Percentiles rank a stretch among this genome's conserved stretches.
These are phyloP conservation scores for Yarrowia sp. DNA, from an alignment of 805 yeast species.

Conservation along the genomic window DNA sequence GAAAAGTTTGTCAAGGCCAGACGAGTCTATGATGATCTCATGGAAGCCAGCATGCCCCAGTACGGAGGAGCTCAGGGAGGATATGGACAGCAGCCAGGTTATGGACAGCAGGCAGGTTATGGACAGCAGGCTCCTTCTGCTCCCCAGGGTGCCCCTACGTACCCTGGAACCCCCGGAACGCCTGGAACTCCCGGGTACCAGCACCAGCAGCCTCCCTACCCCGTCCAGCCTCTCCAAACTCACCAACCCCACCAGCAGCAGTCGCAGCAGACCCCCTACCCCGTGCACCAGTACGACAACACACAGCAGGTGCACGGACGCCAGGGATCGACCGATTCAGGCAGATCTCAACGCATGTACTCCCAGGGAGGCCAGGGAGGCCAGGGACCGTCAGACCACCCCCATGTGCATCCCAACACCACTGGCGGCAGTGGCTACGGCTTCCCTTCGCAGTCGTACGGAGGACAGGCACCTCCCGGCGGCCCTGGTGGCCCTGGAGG, in stretches of 20 bases:
- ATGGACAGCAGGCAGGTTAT: no score
- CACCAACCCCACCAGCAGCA: neutral
- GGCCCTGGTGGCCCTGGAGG: neutral
- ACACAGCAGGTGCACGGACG: neutral
- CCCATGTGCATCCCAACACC: slow-evolving; percentile 4
- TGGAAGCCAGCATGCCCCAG: slow-evolving; percentile 58
- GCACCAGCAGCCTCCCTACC: slow-evolving; percentile 20
- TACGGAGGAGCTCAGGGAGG: slow-evolving; percentile 31
- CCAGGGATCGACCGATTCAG: slow-evolving; percentile 29
- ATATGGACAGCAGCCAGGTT: no score
- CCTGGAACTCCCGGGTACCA: slow-evolving; percentile 17
- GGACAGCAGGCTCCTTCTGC: no score
- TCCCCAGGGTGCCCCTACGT: neutral
- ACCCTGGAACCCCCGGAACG: slow-evolving; percentile 5
- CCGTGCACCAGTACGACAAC: slow-evolving; percentile 1
- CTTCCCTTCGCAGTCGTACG: slow-evolving; percentile 6
- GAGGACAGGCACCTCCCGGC: no score
- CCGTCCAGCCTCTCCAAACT: slow-evolving; percentile 18
- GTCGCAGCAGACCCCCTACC: slow-evolving; percentile 10
- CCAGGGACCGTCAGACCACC: neutral
- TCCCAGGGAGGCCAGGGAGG: slow-evolving; percentile 1
- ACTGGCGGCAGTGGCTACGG: slow-evolving; percentile 15
- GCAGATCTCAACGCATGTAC: slow-evolving; percentile 8
- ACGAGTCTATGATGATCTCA: slow-evolving; percentile 68
- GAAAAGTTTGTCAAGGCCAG: slow-evolving; percentile 74